Conservation (phyloP, 495 filamentous ascomycete species). For the Darksidea phi region DNA sequence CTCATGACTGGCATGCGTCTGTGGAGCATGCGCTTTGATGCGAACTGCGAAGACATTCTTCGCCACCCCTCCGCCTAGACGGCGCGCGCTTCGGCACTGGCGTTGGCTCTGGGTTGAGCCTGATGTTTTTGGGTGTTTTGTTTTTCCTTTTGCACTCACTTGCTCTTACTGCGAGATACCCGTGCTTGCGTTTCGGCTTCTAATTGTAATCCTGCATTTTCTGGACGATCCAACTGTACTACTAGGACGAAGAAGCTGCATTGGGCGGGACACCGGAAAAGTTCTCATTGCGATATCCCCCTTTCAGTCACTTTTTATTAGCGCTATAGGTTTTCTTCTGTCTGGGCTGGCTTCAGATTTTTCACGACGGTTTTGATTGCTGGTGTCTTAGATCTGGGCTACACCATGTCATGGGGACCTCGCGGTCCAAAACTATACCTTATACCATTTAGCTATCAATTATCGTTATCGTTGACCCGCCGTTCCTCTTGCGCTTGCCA, state of each 20-base stretch:
- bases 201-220: slow-evolving; percentile 38
- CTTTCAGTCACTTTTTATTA: not conserved
- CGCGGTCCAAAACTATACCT: slow-evolving; percentile 29
- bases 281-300: not conserved
- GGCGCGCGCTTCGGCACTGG: slow-evolving; percentile 9
- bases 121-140: slow-evolving; percentile 7
- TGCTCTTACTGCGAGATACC: slow-evolving; percentile 30
- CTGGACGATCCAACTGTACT: slow-evolving; percentile 32
- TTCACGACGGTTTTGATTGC: slow-evolving; percentile 8
- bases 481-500: not conserved
- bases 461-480: not conserved
- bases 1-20: slow-evolving; percentile 90
- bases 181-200: slow-evolving; percentile 26
- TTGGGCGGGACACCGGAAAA: slow-evolving; percentile 21
- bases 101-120: slow-evolving; percentile 9
- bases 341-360: slow-evolving; percentile 32
- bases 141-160: slow-evolving; percentile 11
- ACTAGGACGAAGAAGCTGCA: slow-evolving; percentile 25
- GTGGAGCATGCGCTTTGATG: slow-evolving; percentile 94
- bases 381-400: slow-evolving; percentile 25
- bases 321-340: slow-evolving; percentile 4
- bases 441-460: slow-evolving; percentile 25
- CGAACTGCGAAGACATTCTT: slow-evolving; percentile 92
- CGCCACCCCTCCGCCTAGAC: slow-evolving; percentile 45
- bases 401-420: slow-evolving; percentile 4